Evolutionary conservation across 306 rosid species (phyloP).

Genomic region (Prosopis cineraria): DNA sequence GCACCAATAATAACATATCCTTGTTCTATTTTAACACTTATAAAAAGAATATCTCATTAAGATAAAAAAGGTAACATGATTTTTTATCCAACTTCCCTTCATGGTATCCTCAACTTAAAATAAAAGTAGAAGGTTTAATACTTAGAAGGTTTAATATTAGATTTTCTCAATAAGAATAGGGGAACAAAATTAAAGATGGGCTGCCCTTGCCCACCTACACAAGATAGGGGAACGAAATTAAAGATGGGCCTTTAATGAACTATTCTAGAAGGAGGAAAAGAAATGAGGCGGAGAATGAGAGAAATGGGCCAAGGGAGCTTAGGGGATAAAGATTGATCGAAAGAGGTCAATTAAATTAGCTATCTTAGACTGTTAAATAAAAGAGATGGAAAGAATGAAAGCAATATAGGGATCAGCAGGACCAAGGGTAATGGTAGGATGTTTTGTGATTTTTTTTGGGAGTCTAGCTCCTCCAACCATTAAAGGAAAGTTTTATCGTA

Average conservation of each 20-base stretch:
- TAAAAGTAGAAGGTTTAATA: not conserved
- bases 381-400: not conserved
- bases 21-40: not conserved
- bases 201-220: not conserved
- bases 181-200: no score
- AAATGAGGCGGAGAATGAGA: not conserved
- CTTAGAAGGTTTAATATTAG: no score
- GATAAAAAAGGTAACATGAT: not conserved
- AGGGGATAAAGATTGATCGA: not conserved
- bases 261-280: not conserved
- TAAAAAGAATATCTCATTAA: not conserved
- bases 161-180: no score
- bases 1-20: not conserved
- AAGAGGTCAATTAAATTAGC: not conserved
- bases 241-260: not conserved
- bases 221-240: not conserved
- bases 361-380: not conserved
- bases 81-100: not conserved
- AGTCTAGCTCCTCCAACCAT: not conserved
- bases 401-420: not conserved
- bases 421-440: not conserved
- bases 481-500: no score
- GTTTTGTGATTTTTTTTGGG: not conserved
- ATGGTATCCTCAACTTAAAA: slow-evolving; percentile 15
- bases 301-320: not conserved